Base-by-base conservation (phyloP, 2,329 filamentous ascomycete genomes). In the Aspergillus melleus region DNA sequence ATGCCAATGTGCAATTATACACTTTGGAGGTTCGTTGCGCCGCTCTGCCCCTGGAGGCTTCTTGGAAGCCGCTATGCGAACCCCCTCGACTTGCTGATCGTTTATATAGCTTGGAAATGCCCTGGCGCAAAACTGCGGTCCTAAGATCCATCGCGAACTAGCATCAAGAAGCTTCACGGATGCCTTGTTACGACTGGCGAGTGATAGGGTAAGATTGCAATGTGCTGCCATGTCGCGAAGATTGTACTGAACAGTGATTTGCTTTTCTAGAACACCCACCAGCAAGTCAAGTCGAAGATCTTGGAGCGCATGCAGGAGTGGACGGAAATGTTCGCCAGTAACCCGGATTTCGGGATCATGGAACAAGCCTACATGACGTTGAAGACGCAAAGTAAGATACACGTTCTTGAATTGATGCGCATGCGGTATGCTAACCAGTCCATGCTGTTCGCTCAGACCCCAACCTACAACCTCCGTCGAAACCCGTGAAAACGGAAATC, bases 201-300 rank as follows among this genome's bases (percentile, higher is more conserved):
- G 89, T 79, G 95, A 99, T 77, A 86, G 93, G 58, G 81, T 83
- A 72, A 64, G 77, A 64, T 9, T 19, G 9, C 3, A 32, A 9
- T 19, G 20, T 8, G 14, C 11, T 19, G 16, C 5, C 12, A 53
- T 50, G 44, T 8, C 2, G 14, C 26, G 20, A 22, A 8, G 12
- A 44, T 26, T 19, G 19, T 50, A 14, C 47, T 60, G 54, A 62
- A 60, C 53, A n/a, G 14, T 52, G 47, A 26, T n/a, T 30, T n/a
- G n/a, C n/a, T 44, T 16, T 42, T 49, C 2, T 61, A 86, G 79
- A 99, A 96, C 76, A 97, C 94, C 55, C 95, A 98, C 76, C 89
- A 90, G 73, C 92, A 96, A 76, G 95, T 99, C 74, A 98, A 98
- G 79, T 87, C 91, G 65, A 98, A 97, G 84, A 96, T 99, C 66